Base-by-base conservation (phyloP, 2,329 filamentous ascomycete species). In the Colletotrichum endophyticum region DNA sequence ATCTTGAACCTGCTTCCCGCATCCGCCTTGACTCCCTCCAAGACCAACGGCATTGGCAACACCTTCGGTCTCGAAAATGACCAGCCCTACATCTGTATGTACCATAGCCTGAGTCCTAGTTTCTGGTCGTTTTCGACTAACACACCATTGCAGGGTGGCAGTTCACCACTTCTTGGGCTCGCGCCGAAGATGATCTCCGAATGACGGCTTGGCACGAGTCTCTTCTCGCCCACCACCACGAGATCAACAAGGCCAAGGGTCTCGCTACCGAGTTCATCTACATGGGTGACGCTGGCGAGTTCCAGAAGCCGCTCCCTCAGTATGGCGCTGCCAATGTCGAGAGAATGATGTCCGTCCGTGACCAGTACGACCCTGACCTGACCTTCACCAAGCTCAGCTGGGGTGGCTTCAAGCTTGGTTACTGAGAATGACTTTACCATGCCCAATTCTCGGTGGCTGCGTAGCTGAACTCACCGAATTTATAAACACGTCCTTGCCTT, bases 21-120 rank as follows among this genome's bases (percentile, higher is more conserved):
- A 13, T 79, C 80, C 27, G 81, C 84, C 2, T 73, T 78, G 2
- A 79, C 79, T 0, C 81, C 85, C 1, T 84, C 80, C 7, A 79
- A 81, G 36, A 83, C 76, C 25, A 87, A 86, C 34, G 82, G 84
- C 0, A 71, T 86, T 53, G 85, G 85, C 2, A 87, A 87, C 68
- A 80, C 83, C 0, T 87, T 84, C 83, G 84, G 83, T 22, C 79
- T 86, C 3, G 78, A 81, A 3, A 80, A 80, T n/a, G 72, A 79
- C 4, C 74, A 84, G 69, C 79, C 82, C 22, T 72, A 76, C 5
- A 84, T 85, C 9, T 78, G 84, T 85, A 79, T 74, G 83, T 78
- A 1, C 0, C 9, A n/a, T 6, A n/a, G 9, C 0, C 1, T 6
- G 15, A 8, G 1, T 5, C 5, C 2, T 15, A 15, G 11, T 4